These are phyloP conservation scores for Boletus vinaceobasis DNA, from an alignment of 768 basidiomycete species.

Conservation along the genomic window DNA sequence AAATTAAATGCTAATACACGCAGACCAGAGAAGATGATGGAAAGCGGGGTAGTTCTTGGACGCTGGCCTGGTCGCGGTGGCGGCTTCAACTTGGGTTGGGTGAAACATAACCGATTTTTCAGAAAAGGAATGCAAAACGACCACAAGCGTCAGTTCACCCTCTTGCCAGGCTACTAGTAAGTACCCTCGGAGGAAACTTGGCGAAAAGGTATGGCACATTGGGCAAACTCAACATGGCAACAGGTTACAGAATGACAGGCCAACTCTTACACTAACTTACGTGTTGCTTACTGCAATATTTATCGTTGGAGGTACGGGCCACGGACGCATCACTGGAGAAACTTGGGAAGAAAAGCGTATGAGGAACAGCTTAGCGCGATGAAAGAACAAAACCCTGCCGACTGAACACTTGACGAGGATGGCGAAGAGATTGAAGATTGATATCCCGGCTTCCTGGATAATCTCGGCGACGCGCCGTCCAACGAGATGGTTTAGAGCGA, in stretches of 20 bases:
- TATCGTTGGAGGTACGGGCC: too few species aligned
- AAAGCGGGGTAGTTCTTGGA: neutral
- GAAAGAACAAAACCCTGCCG: neutral
- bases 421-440: slow-evolving; percentile 5
- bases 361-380: too few species aligned
- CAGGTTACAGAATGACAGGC: too few species aligned
- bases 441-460: neutral
- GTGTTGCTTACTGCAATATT: too few species aligned
- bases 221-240: too few species aligned
- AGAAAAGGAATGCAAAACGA: neutral
- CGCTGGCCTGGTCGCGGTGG: neutral
- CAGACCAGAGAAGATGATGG: neutral
- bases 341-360: neutral
- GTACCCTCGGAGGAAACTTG: too few species aligned
- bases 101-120: neutral
- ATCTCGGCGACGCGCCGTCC: neutral
- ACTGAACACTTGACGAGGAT: slow-evolving; percentile 19
- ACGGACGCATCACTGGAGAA: neutral
- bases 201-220: too few species aligned
- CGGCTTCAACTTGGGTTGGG: neutral
- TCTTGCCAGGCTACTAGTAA: too few species aligned
- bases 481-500: neutral
- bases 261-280: neutral
- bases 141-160: too few species aligned
- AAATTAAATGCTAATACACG: neutral